Evolutionary conservation across 2,329 filamentous ascomycete genomes (phyloP), one percentile per base, ranked within the genome.

Genomic region (Calonectria ilicicola): DNA sequence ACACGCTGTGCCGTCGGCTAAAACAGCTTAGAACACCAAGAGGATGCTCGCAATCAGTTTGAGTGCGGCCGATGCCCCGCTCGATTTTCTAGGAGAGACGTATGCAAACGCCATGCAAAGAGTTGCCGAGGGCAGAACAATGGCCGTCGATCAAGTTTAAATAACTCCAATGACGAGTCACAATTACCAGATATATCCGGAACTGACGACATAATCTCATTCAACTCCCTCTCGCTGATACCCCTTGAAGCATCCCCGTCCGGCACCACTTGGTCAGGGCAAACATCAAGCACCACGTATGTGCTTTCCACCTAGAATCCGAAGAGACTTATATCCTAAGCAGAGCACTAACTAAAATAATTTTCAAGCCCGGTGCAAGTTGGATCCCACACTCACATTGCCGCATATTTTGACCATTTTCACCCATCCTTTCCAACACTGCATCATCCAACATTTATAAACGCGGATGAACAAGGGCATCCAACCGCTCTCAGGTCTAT

Each of bases 341-440:
- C 12, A 35, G n/a, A 62, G 42, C 35, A 9, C 10, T 32, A 8
- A 14, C 21, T 17, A 21, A 21, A 19, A 1, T 15, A 35, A 35
- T 29, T 26, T 2, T 40, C 4, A 58, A 58, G 53, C 5, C 38
- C 53, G 5, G 17, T n/a, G 2, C 32, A 19, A n/a, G 23, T 26
- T 26, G 53, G n/a, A 9, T 5, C 32, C 1, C 32, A 12, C 5
- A 32, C 38, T 10, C 60, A 77, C n/a, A 68, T 77, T 12, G 35
- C 69, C 9, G 74, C 78, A 2, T 79, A 78, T 27, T 77, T 78
- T 56, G 73, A 78, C 29, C 64, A 72, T 40, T 79, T 79, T 26
- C 77, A 79, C 15, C 73, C 77, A 5, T 77, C 78, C 1, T 77
- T 79, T 27, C 77, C 75, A 12, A 44, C 79, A 19, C 53, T 79